A percentile compares a stretch with the other conserved stretches of the same genome.
Conservation (phyloP, 352 stramenopile species). For the Phytophthora lateralis region DNA sequence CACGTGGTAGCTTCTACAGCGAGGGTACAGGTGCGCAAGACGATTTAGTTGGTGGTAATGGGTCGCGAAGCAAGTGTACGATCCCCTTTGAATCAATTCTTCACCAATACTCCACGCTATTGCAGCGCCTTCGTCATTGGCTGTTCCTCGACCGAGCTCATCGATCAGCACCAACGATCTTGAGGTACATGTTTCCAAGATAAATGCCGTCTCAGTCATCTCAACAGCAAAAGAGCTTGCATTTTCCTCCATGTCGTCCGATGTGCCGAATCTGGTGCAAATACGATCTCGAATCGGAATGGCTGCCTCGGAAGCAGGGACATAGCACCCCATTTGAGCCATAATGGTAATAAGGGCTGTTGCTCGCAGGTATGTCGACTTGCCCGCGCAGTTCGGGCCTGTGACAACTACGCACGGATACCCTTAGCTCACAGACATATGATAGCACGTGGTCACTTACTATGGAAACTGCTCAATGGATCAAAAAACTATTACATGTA, state of each 20-base stretch:
- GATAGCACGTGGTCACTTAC: constrained; percentile 31
- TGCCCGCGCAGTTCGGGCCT: constrained; percentile 91
- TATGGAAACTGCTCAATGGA: constrained; percentile 72
- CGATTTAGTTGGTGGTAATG: constrained; percentile 87
- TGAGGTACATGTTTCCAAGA: constrained; percentile 72
- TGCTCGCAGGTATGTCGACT: constrained; percentile 89
- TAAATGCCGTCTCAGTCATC: constrained; percentile 91
- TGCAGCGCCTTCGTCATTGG: constrained; percentile 87
- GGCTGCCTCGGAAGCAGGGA: constrained; percentile 79
- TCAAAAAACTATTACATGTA: constrained; percentile 77
- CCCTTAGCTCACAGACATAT: constrained; percentile 8
- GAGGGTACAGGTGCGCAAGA: constrained; percentile 66
- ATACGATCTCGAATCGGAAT: constrained; percentile 90
- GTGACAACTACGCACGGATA: constrained; percentile 71
- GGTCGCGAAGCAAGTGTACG: constrained; percentile 91
- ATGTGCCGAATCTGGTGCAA: constrained; percentile 92
- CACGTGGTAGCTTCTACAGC: constrained; percentile 78
- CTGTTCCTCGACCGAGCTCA: constrained; percentile 90
- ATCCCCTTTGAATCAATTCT: constrained; percentile 63
- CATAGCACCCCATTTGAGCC: constrained; percentile 91
- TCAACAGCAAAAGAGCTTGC: constrained; percentile 92
- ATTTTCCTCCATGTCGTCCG: constrained; percentile 95
- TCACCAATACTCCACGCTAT: constrained; percentile 92
- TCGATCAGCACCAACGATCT: constrained; percentile 90
- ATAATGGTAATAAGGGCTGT: constrained; percentile 91